Evolutionary conservation across 2,329 filamentous ascomycete species (phyloP), one percentile per base, ranked within the genome.

Genomic region (Colletotrichum eremochloae): DNA sequence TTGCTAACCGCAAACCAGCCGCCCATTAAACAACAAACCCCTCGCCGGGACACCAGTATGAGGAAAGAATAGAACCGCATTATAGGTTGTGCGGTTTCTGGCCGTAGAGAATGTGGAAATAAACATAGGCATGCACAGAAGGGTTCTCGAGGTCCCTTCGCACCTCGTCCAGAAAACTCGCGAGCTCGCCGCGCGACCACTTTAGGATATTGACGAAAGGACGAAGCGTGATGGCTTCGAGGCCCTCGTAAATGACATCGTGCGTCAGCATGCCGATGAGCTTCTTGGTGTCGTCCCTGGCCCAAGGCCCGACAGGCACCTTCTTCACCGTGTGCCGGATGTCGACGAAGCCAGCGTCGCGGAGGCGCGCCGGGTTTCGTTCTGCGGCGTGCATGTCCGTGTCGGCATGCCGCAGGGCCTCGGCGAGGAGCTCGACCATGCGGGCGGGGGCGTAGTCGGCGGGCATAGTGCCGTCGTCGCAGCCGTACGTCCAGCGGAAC

Each of bases 221-320:
- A 7, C 78, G 78, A 62, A 84, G 79, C 4, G 84, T 84, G 63
- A 86, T 84, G 1, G 83, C 85, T 63, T 84, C 83, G 15, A 87
- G 76, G 0, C 85, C 85, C 20, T 81, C 79, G 12, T 44, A 55
- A 2, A 82, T 68, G 40, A 84, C 79, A 58, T 85, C 85, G 31
- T 76, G 75, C 75, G 85, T 81, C 85, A 84, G 85, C 79, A 85
- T 42, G 76, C 78, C 0, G 85, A 57, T 85, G 5, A 87, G 73
- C n/a, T 82, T 80, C 74, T 83, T 86, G 20, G 76, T 75, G 63
- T 80, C 80, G 46, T 86, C 81, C 72, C 83, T 85, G 0, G 88
- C 81, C 89, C 89, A 90, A 5, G 81, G 80, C 29, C 87, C 88
- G 46, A 87, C 81, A 0, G 89, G 89, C 46, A 90, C 80, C 77